Evolutionary conservation across 208 protist species (phyloP).

Genomic region (Sergeia podlipaevii): DNA sequence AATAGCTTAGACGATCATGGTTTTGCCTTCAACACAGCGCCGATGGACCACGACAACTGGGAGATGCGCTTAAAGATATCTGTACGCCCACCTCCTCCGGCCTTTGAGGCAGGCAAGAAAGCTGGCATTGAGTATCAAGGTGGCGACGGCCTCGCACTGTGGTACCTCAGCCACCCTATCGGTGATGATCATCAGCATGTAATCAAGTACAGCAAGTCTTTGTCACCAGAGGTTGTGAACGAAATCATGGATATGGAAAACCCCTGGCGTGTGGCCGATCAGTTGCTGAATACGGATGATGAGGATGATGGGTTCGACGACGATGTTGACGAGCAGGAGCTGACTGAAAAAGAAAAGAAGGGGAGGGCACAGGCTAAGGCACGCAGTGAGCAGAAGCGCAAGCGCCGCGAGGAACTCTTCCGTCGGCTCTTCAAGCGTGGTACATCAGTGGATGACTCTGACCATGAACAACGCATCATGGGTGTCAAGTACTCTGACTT

Average conservation of each 20-base stretch:
- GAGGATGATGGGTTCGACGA: constrained; percentile 37
- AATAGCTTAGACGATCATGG: constrained; percentile 67
- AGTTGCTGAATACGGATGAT: constrained; percentile 53
- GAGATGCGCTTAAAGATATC: constrained; percentile 69
- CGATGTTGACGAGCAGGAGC: constrained; percentile 36
- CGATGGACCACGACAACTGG: constrained; percentile 72
- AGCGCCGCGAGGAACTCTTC: constrained; percentile 61
- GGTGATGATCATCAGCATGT: constrained; percentile 82
- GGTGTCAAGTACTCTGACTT: constrained; percentile 80
- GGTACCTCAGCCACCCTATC: constrained; percentile 77
- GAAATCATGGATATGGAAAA: constrained; percentile 42
- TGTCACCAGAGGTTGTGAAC: constrained; percentile 40
- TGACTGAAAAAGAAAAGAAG: constrained; percentile 36
- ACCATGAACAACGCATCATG: constrained; percentile 58
- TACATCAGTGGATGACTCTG: constrained; percentile 50
- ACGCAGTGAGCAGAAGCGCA: constrained; percentile 22
- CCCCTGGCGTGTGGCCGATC: constrained; percentile 64
- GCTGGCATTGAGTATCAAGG: constrained; percentile 41
- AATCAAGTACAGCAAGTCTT: constrained; percentile 69
- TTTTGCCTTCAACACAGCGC: constrained; percentile 79
- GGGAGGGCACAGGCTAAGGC: constrained; percentile 15
- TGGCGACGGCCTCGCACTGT: constrained; percentile 78
- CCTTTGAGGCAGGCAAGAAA: constrained; percentile 5
- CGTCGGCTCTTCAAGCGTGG: constrained; percentile 61
- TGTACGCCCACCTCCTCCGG: constrained; percentile 49